These are phyloP conservation scores for Fraxinus latifolia DNA, from an alignment of 305 asterid genomes.

Conservation along the genomic window DNA sequence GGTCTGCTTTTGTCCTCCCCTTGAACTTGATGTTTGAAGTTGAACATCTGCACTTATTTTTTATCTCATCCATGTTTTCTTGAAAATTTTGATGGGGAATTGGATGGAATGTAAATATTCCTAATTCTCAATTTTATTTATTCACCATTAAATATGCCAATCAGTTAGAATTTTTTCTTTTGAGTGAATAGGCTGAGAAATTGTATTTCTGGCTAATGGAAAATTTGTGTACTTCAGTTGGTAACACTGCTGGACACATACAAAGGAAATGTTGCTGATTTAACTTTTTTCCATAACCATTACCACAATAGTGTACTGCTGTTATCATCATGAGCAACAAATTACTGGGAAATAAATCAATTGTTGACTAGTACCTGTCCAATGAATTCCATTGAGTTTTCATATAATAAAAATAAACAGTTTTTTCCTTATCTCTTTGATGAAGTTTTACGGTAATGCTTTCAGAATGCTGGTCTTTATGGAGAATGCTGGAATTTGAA, in stretches of 20 bases:
- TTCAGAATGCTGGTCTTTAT: not conserved
- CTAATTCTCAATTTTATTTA: slow-evolving; percentile 1
- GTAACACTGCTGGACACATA: not conserved
- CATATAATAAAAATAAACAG: not conserved
- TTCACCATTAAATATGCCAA: not conserved
- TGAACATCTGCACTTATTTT: not conserved
- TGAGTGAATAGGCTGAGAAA: not conserved
- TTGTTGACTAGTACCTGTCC: not conserved
- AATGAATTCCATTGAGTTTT: not conserved
- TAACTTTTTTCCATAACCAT: not conserved
- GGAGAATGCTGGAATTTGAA: not conserved
- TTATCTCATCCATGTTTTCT: slow-evolving; percentile 1
- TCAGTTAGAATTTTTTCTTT: not conserved
- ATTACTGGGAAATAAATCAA: not conserved
- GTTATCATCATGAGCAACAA: not conserved
- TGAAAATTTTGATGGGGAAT: slow-evolving; percentile 1
- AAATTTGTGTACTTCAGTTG: not conserved
- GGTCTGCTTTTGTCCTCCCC: slow-evolving; percentile 35
- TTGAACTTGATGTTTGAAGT: slow-evolving; percentile 3
- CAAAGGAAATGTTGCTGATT: not conserved
- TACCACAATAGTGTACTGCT: not conserved
- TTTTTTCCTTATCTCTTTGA: not conserved
- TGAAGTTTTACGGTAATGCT: not conserved
- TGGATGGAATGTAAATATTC: not conserved
- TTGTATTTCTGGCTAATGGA: not conserved